A percentile compares a stretch with the other conserved stretches of the same genome.
Conservation (phyloP, 73 alveolate genomes). For the Paramecium octaurelia region DNA sequence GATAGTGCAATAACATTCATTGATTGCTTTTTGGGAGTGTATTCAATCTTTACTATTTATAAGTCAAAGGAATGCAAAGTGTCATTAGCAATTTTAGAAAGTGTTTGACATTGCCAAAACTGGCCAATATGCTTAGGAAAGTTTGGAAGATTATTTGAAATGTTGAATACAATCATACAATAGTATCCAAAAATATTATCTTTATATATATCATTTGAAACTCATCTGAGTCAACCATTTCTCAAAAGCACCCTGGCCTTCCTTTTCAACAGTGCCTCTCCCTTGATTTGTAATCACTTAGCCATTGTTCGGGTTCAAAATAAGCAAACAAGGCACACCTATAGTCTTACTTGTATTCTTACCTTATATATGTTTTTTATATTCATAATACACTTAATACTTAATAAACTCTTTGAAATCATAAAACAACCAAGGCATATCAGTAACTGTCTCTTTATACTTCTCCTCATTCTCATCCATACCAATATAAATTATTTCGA, state of each 20-base stretch:
- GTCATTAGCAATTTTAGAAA: neutral
- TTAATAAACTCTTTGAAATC: conserved; percentile 51
- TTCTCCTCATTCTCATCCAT: conserved; percentile 56
- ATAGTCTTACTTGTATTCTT: neutral
- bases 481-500: conserved; percentile 51
- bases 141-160: conserved; percentile 4
- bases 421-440: conserved; percentile 60
- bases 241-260: conserved; percentile 18
- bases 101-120: conserved; percentile 35
- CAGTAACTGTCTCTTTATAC: conserved; percentile 46
- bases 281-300: conserved; percentile 33
- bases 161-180: neutral
- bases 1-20: conserved; percentile 47
- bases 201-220: neutral
- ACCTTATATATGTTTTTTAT: conserved; percentile 57
- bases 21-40: conserved; percentile 60
- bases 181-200: neutral
- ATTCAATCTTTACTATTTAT: neutral
- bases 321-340: neutral
- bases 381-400: conserved; percentile 50
- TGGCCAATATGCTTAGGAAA: conserved; percentile 22
- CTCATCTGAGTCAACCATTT: conserved; percentile 41
- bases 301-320: neutral
- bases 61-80: neutral
- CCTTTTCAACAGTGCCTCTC: conserved; percentile 8